These are phyloP conservation scores for Glarea lozoyensis DNA, from an alignment of 495 filamentous ascomycete genomes.

Conservation along the genomic window DNA sequence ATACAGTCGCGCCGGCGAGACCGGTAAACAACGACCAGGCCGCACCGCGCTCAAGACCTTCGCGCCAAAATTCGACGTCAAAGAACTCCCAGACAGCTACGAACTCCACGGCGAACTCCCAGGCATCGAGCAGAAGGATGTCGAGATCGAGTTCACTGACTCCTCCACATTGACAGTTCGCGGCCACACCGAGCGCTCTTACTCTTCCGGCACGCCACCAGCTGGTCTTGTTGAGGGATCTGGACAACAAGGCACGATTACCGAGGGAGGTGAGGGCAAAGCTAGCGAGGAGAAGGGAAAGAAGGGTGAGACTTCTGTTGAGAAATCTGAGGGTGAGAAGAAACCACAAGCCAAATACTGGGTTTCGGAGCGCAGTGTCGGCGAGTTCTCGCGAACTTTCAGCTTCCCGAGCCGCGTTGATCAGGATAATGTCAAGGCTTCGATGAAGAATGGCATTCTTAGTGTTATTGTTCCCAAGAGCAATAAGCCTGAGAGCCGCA, in stretches of 20 bases:
- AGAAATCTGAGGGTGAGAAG: conserved; percentile 18
- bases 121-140: conserved; percentile 65
- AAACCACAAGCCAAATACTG: conserved; percentile 55
- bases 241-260: conserved; percentile 23
- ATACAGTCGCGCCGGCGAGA: conserved; percentile 30
- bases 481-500: conserved; percentile 14
- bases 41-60: conserved; percentile 35
- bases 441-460: conserved; percentile 66
- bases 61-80: conserved; percentile 71
- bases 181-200: conserved; percentile 55
- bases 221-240: conserved; percentile 26
- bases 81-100: conserved; percentile 57
- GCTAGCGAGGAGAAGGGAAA: no score
- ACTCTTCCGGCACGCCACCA: conserved; percentile 32
- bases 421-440: conserved; percentile 67
- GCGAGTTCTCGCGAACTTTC: conserved; percentile 74
- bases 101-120: conserved; percentile 83
- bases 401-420: conserved; percentile 67
- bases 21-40: no score
- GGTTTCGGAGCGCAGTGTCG: conserved; percentile 71
- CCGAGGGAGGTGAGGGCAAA: conserved; percentile 27
- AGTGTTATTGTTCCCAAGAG: conserved; percentile 66
- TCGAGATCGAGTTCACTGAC: conserved; percentile 80
- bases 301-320: no score
- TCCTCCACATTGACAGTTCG: conserved; percentile 63